Evolutionary conservation across 371 early-diverging fungal genomes (phyloP), one percentile per base, ranked within the genome.

Genomic region (Mucor piriformis): DNA sequence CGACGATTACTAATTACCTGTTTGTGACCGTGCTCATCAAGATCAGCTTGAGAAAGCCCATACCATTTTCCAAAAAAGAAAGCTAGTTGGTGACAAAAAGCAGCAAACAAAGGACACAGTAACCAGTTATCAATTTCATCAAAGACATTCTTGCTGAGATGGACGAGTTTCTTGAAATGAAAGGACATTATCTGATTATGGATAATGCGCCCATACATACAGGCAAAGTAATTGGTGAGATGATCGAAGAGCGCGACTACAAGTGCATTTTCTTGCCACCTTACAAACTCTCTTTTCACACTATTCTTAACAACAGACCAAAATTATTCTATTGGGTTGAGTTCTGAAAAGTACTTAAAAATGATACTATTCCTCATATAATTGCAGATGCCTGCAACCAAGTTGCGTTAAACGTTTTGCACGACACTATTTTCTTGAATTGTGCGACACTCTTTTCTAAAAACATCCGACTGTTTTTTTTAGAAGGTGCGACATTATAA

Each of bases 101-200:
- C 34, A 55, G 55, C 51, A 55, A 62, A 62, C 44, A 56, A 50
- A 51, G 23, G 57, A 46, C 29, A 62, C 46, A 12, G 40, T 49
- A 34, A 44, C 57, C 50, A 56, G 51, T 43, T 51, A 51, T 50
- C 40, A 54, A 54, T 33, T 61, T 61, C 15, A 51, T 62, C 18
- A 56, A 51, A 32, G 63, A 55, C 40, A 25, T 62, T 50, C 51
- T 56, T 50, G 56, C 32, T 34, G 63, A 56, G 57, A 62, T 56
- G 56, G 56, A 56, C 56, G 51, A 56, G 16, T 62, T 56, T 57
- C 46, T 52, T 56, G 57, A 57, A 51, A 64, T 64, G 50, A 64
- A 54, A 25, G 64, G 46, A 46, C 59, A 54, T 59, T 64, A 54
- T 50, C 54, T 49, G 40, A 64, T 64, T 27, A 64, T 64, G 64